These are phyloP conservation scores for Rubroshorea leprosula DNA, from an alignment of 345 rosid species.

Conservation along the genomic window DNA sequence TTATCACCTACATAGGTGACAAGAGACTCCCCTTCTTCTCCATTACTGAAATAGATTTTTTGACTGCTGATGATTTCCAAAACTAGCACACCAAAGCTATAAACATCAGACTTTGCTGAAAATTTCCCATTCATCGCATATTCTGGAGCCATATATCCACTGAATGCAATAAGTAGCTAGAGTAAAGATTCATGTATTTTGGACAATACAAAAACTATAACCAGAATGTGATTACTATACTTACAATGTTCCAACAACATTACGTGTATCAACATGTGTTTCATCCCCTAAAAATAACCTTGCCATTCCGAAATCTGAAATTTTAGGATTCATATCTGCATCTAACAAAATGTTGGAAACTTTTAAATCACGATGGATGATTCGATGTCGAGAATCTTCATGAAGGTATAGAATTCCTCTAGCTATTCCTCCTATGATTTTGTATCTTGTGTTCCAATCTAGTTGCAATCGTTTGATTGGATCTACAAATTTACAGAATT, in stretches of 20 bases:
- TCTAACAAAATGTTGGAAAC: constrained; percentile 22
- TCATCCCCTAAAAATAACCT: constrained; percentile 16
- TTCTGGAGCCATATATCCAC: constrained; percentile 5
- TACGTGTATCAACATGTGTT: constrained; percentile 8
- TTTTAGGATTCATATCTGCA: constrained; percentile 13
- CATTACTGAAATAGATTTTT: neutral
- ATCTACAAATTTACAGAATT: constrained; percentile 2
- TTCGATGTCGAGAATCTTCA: constrained; percentile 25
- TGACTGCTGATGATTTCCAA: neutral
- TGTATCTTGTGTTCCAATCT: constrained; percentile 23
- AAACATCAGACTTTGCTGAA: constrained; percentile 9
- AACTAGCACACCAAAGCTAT: constrained; percentile 2
- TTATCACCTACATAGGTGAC: neutral
- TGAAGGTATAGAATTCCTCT: constrained; percentile 36
- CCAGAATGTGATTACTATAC: too few relatives aligned
- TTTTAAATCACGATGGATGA: constrained; percentile 33
- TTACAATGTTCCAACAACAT: constrained; percentile 16
- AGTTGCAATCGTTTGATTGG: constrained; percentile 12
- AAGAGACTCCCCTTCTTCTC: neutral
- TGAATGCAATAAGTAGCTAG: neutral
- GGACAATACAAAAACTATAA: neutral
- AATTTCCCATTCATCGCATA: constrained; percentile 21
- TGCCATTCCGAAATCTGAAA: constrained; percentile 26
- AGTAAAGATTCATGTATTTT: neutral
- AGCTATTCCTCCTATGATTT: constrained; percentile 34